A percentile compares a stretch with the other conserved stretches of the same genome.
These are phyloP conservation scores for Suillus cothurnatus DNA, from an alignment of 768 basidiomycete genomes.

Conservation along the genomic window DNA sequence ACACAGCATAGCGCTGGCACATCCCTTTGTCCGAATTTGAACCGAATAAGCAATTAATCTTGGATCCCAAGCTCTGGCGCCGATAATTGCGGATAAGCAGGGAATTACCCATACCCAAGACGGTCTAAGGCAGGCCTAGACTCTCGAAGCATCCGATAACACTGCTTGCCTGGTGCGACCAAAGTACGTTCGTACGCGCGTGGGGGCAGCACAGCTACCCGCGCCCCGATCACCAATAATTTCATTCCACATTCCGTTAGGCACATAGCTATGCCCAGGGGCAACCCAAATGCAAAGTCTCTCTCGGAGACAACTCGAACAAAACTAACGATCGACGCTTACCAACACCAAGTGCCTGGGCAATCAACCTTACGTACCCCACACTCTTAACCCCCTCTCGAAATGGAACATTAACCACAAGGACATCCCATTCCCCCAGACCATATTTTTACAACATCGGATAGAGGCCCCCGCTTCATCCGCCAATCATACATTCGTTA, in stretches of 20 bases:
- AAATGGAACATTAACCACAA: slow-evolving; percentile 1
- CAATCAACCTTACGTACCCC: slow-evolving; percentile 7
- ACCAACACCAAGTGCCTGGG: slow-evolving; percentile 9
- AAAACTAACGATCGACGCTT: slow-evolving; percentile 9
- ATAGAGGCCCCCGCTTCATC: neutral
- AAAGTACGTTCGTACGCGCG: neutral
- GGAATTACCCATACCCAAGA: neutral
- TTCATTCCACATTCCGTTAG: slow-evolving; percentile 7
- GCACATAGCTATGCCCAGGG: slow-evolving; percentile 8
- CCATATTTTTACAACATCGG: neutral
- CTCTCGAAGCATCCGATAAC: neutral
- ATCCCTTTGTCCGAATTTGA: neutral
- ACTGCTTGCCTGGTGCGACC: neutral
- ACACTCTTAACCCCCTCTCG: neutral
- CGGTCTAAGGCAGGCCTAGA: neutral
- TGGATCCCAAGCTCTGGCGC: neutral
- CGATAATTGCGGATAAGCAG: slow-evolving; percentile 3
- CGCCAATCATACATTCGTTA: neutral
- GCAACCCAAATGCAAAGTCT: neutral
- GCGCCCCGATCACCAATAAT: neutral
- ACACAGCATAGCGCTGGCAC: neutral
- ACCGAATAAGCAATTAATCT: slow-evolving; percentile 3
- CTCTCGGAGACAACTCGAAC: slow-evolving; percentile 1
- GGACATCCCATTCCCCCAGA: neutral
- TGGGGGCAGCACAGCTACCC: neutral